Evolutionary conservation across 495 filamentous ascomycete species (phyloP).

Genomic region (Tuber aestivum): DNA sequence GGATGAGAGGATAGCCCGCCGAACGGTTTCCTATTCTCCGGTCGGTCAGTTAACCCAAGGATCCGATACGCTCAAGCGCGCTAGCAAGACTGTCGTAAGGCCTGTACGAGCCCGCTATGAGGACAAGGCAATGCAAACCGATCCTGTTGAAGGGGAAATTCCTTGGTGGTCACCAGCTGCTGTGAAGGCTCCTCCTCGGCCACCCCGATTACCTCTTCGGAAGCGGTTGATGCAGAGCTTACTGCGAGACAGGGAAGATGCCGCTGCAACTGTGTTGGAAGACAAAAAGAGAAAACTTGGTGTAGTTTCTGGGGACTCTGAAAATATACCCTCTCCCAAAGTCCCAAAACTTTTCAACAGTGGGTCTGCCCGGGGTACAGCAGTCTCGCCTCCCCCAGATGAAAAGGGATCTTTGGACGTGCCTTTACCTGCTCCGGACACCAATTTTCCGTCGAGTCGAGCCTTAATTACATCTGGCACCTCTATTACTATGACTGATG

Average conservation of each 20-base stretch:
- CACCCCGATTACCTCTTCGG: slow-evolving; percentile 36
- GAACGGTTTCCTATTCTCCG: slow-evolving; percentile 22
- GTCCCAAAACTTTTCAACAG: slow-evolving; percentile 21
- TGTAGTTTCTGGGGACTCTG: slow-evolving; percentile 12
- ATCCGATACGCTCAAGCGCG: slow-evolving; percentile 10
- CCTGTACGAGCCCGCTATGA: slow-evolving; percentile 45
- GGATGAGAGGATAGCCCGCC: slow-evolving; percentile 14
- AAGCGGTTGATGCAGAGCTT: slow-evolving; percentile 41
- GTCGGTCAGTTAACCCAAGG: slow-evolving; percentile 11
- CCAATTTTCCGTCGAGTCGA: slow-evolving; percentile 18
- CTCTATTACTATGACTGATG: slow-evolving; percentile 15
- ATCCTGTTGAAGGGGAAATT: slow-evolving; percentile 44
- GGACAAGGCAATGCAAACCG: slow-evolving; percentile 49
- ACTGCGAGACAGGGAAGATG: slow-evolving; percentile 34
- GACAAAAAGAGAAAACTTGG: slow-evolving; percentile 38
- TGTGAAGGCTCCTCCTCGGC: slow-evolving; percentile 27
- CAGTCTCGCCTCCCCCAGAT: slow-evolving; percentile 5
- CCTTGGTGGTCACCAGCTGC: slow-evolving; percentile 36
- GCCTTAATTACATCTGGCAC: slow-evolving; percentile 11
- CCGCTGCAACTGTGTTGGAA: slow-evolving; percentile 13
- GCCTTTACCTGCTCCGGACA: slow-evolving; percentile 13
- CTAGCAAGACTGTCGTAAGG: slow-evolving; percentile 25
- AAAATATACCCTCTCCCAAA: slow-evolving; percentile 20
- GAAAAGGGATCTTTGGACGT: slow-evolving; percentile 19
- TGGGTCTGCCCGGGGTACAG: slow-evolving; percentile 6